phyloP scores from a whole-genome alignment of 352 stramenopile genomes.

The Globisporangium cylindrosporum region DNA sequence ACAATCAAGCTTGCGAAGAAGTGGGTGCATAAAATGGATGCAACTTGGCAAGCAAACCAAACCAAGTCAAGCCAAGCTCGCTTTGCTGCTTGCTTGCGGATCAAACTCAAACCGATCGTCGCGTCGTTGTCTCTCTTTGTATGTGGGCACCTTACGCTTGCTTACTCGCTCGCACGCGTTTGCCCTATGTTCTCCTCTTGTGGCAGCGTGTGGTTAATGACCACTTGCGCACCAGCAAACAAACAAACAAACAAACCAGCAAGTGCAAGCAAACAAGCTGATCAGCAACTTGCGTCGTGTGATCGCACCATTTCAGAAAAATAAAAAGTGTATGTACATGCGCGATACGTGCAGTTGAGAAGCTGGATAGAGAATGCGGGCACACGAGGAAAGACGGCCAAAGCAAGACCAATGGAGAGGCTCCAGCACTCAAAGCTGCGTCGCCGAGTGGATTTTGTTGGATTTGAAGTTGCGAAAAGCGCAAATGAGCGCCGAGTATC shows the following conservation, averaged over 20 bases:
- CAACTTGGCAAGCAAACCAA: background rate
- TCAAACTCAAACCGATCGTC: background rate
- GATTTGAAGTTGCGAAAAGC: background rate
- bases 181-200: background rate
- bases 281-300: background rate
- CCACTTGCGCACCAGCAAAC: background rate
- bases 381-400: background rate
- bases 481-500: background rate
- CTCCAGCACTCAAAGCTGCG: background rate
- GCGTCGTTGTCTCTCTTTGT: background rate
- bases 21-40: background rate
- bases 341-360: background rate
- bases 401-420: background rate
- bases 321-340: background rate
- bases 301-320: background rate
- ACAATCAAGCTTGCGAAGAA: background rate
- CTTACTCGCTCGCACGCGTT: background rate
- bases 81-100: background rate
- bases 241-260: background rate
- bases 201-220: background rate
- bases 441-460: background rate
- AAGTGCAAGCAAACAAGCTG: background rate
- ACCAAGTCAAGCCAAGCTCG: background rate
- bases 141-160: background rate
- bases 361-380: background rate